phyloP scores from a whole-genome alignment of 495 filamentous ascomycete genomes.

The Lepidopterella palustris region DNA sequence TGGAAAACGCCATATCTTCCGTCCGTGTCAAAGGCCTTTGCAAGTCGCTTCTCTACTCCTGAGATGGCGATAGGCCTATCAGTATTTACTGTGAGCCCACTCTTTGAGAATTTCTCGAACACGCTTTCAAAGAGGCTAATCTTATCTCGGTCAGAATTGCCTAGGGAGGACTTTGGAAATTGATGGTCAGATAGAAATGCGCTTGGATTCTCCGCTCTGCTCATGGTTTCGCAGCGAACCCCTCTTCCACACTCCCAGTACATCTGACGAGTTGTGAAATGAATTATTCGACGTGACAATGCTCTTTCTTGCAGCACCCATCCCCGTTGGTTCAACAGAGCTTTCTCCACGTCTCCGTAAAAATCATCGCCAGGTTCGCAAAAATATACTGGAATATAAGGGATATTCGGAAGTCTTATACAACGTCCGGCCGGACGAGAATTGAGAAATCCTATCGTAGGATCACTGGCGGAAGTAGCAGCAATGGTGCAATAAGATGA shows the following conservation, averaged over 20 bases:
- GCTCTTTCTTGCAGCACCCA: slow-evolving; percentile 42
- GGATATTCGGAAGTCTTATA: background rate
- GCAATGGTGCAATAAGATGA: slow-evolving; percentile 36
- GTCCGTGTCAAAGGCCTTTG: background rate
- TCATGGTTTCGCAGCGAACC: slow-evolving; percentile 33
- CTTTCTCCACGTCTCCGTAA: slow-evolving; percentile 30
- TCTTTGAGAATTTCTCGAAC: background rate
- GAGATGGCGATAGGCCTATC: slow-evolving; percentile 3
- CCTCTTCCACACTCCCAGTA: slow-evolving; percentile 42
- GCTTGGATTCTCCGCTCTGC: slow-evolving; percentile 16
- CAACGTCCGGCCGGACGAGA: background rate
- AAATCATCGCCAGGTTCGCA: slow-evolving; percentile 35
- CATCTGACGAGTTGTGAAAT: slow-evolving; percentile 35
- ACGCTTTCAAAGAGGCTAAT: background rate
- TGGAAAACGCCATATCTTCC: background rate
- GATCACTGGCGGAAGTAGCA: slow-evolving; percentile 28
- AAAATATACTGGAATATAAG: slow-evolving; percentile 14
- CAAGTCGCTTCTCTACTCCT: background rate
- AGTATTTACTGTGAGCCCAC: background rate
- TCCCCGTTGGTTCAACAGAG: slow-evolving; percentile 31
- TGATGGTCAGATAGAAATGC: background rate
- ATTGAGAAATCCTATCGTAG: slow-evolving; percentile 30
- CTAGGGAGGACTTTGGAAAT: background rate
- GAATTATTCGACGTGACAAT: slow-evolving; percentile 37
- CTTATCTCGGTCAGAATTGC: background rate